phyloP scores from a whole-genome alignment of 2,329 filamentous ascomycete species.

The Ophiognomonia clavigignenti-juglandacearum region DNA sequence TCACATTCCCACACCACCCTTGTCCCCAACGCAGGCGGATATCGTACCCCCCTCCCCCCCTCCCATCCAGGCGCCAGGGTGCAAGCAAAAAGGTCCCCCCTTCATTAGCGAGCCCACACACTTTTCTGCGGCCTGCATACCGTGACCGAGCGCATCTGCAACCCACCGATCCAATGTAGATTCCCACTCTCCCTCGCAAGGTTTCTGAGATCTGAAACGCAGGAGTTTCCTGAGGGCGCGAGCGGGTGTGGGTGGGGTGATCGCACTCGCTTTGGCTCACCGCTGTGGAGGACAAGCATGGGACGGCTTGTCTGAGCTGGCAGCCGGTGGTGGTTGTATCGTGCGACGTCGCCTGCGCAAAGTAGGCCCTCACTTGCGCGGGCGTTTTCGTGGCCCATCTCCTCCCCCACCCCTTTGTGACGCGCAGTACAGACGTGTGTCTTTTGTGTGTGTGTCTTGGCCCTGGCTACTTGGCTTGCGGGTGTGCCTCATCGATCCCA shows the following conservation, averaged over 20 bases:
- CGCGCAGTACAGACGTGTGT: conserved; percentile 7
- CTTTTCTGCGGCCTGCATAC: neutral
- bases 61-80: no score
- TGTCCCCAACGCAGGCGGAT: neutral
- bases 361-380: no score
- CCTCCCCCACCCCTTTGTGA: neutral
- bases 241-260: neutral
- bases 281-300: conserved; percentile 11
- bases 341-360: conserved; percentile 3
- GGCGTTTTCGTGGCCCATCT: no score
- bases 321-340: neutral
- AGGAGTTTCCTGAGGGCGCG: no score
- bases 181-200: neutral
- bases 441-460: no score
- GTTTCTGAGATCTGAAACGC: no score
- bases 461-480: conserved; percentile 7
- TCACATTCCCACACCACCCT: neutral
- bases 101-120: neutral
- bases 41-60: conserved; percentile 1
- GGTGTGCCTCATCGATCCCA: conserved; percentile 11
- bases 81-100: neutral
- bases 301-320: conserved; percentile 5
- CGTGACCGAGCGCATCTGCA: neutral
- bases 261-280: conserved; percentile 1
- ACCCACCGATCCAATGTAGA: neutral